phyloP scores from a whole-genome alignment of 2,329 filamentous ascomycete genomes.

The Penicillium nordicum region DNA sequence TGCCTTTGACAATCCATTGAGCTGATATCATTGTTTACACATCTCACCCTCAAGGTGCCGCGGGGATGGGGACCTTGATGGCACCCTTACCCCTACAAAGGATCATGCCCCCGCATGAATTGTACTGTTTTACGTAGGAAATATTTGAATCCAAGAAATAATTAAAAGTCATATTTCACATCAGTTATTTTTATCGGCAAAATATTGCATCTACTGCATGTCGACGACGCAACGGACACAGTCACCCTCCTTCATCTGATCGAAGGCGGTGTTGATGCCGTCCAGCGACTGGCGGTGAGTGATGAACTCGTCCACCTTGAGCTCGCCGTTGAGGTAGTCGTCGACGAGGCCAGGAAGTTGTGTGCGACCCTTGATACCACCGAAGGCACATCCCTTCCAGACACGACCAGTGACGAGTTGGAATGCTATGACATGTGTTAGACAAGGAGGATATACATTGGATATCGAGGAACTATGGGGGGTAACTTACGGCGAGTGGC shows the following conservation, averaged over 20 bases:
- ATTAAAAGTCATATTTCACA: conserved; percentile 24
- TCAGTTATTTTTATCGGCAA: conserved; percentile 16
- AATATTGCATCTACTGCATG: conserved; percentile 41
- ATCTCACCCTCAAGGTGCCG: conserved; percentile 13
- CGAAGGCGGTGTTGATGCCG: conserved; percentile 86
- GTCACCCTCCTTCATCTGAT: conserved; percentile 92
- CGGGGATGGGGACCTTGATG: conserved; percentile 23
- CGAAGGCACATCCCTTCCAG: conserved; percentile 97
- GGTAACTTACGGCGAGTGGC: conserved; percentile 75
- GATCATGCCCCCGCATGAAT: neutral
- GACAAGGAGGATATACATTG: conserved; percentile 6
- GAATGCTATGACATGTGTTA: conserved; percentile 65
- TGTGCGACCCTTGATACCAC: conserved; percentile 93
- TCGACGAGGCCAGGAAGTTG: conserved; percentile 83
- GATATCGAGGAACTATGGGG: conserved; percentile 4
- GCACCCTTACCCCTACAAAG: conserved; percentile 9
- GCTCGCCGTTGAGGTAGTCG: conserved; percentile 82
- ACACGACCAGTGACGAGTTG: conserved; percentile 96
- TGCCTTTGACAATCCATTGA: neutral
- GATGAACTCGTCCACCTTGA: conserved; percentile 99
- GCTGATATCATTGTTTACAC: too few relatives aligned
- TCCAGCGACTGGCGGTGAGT: conserved; percentile 82
- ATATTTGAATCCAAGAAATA: neutral
- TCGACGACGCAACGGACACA: conserved; percentile 93
- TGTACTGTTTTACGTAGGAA: neutral